A percentile compares a stretch with the other conserved stretches of the same genome.
phyloP scores from a whole-genome alignment of 176 grass and related monocot genomes.

The Saccharum spontaneum region DNA sequence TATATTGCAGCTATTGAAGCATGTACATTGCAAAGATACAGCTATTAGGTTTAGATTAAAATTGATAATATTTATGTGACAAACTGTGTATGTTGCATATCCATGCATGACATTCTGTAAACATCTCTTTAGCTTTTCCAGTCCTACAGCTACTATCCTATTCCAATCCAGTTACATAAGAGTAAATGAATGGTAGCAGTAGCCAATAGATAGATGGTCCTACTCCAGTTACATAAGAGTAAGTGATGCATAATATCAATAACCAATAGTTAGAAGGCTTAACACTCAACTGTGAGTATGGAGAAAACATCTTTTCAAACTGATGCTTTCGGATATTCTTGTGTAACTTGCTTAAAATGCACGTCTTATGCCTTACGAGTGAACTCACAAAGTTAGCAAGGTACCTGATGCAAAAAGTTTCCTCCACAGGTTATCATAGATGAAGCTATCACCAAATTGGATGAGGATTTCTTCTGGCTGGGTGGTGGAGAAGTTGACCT shows the following conservation, averaged over 20 bases:
- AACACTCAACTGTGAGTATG: background rate
- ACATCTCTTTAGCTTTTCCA: constrained; percentile 16
- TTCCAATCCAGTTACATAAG: background rate
- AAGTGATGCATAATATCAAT: background rate
- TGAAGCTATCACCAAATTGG: constrained; percentile 87
- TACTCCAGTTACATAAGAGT: background rate
- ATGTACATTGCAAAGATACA: constrained; percentile 13
- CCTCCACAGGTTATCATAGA: constrained; percentile 76
- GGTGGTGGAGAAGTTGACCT: constrained; percentile 92
- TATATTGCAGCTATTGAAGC: background rate
- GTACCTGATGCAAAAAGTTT: constrained; percentile 28
- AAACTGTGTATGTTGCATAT: constrained; percentile 11
- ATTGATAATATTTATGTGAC: background rate
- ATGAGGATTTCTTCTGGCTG: constrained; percentile 90
- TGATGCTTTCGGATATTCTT: background rate
- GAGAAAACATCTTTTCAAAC: background rate
- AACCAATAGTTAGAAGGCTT: background rate
- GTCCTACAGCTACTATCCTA: background rate
- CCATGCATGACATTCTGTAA: background rate
- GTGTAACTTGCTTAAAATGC: constrained; percentile 14
- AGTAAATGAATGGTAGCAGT: background rate
- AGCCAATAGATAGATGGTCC: background rate
- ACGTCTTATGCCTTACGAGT: background rate
- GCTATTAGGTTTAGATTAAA: background rate
- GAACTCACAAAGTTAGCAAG: background rate